Conservation (phyloP, 1,139 yeast genomes). For the Hanseniaspora sp. region DNA sequence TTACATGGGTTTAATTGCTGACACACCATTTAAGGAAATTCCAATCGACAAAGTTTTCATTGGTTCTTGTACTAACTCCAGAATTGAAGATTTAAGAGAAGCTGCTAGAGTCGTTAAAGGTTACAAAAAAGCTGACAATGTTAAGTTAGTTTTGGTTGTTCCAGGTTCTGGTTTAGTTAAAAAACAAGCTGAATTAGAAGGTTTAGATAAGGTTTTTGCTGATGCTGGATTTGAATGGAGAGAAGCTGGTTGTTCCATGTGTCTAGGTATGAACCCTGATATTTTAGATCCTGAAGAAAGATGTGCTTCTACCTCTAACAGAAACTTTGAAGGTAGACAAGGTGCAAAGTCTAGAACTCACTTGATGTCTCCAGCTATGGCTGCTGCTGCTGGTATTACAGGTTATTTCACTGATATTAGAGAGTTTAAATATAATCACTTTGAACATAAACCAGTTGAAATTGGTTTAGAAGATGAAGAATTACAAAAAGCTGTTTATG, state of each 20-base stretch:
- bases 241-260: conserved; percentile 99
- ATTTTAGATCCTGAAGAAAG: conserved; percentile 88
- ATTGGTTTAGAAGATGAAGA: conserved; percentile 52
- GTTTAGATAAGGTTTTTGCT: conserved; percentile 77
- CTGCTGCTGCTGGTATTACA: conserved; percentile 92
- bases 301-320: conserved; percentile 96
- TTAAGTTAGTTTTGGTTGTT: conserved; percentile 77
- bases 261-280: conserved; percentile 98
- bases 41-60: conserved; percentile 84
- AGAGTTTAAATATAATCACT: conserved; percentile 52
- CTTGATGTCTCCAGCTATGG: conserved; percentile 98
- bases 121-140: conserved; percentile 69
- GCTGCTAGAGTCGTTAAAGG: conserved; percentile 93
- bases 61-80: conserved; percentile 96
- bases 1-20: conserved; percentile 83
- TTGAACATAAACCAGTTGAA: conserved; percentile 51
- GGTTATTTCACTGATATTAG: conserved; percentile 90
- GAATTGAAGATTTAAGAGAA: conserved; percentile 91
- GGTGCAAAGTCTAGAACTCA: conserved; percentile 96
- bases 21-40: conserved; percentile 64
- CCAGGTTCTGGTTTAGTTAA: conserved; percentile 97
- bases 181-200: conserved; percentile 86
- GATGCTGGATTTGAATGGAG: conserved; percentile 97
- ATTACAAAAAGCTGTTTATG: conserved; percentile 57
- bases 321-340: conserved; percentile 98